These are phyloP conservation scores for Morella rubra DNA, from an alignment of 306 rosid species.

Conservation along the genomic window DNA sequence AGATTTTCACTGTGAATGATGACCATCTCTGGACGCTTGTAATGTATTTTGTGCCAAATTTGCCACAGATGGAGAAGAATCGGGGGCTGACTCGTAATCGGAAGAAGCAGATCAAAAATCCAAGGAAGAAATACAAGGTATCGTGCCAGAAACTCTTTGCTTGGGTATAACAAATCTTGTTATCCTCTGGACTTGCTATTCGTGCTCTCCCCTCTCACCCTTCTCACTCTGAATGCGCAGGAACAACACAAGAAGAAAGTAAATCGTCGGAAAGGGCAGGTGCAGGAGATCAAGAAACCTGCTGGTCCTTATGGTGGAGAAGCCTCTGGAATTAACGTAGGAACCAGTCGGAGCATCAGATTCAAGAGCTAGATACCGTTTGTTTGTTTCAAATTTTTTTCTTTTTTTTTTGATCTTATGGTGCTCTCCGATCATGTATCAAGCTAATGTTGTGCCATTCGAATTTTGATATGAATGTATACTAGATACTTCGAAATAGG, in stretches of 20 bases:
- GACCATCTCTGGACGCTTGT: neutral
- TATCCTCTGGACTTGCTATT: neutral
- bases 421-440: neutral
- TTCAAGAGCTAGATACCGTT: slow-evolving; percentile 38
- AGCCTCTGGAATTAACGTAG: slow-evolving; percentile 67
- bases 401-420: neutral
- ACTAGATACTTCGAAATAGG: too few species aligned
- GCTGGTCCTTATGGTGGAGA: slow-evolving; percentile 70
- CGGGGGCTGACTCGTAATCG: slow-evolving; percentile 75
- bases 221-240: slow-evolving; percentile 41
- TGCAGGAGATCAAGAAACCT: slow-evolving; percentile 54
- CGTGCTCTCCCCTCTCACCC: neutral
- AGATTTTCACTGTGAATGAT: neutral
- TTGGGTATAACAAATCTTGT: neutral
- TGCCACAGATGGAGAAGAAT: slow-evolving; percentile 68
- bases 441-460: neutral
- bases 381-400: neutral
- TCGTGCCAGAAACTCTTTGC: slow-evolving; percentile 4
- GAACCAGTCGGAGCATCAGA: slow-evolving; percentile 70
- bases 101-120: slow-evolving; percentile 76
- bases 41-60: slow-evolving; percentile 13
- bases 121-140: slow-evolving; percentile 95
- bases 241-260: slow-evolving; percentile 68
- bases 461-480: neutral
- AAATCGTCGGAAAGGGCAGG: slow-evolving; percentile 64